These are phyloP conservation scores for Diaporthe ampelina DNA, from an alignment of 2,329 filamentous ascomycete species.

Conservation along the genomic window DNA sequence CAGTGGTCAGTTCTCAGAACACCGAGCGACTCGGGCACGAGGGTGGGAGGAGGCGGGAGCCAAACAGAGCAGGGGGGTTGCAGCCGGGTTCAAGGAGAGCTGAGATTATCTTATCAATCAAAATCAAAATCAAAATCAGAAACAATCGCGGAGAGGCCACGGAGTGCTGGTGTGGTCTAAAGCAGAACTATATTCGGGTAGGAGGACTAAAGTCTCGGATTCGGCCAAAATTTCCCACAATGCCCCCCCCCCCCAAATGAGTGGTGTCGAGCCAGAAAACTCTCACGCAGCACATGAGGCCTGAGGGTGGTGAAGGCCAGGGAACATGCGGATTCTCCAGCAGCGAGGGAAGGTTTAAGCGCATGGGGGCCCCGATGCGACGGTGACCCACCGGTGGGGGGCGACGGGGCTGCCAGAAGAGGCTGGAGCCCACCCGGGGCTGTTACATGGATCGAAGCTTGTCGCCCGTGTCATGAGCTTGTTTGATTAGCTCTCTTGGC, in stretches of 20 bases:
- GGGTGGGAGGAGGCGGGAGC: neutral
- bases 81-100: neutral
- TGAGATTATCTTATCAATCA: slow-evolving; percentile 38
- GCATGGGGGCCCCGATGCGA: slow-evolving; percentile 19
- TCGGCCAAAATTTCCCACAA: neutral
- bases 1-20: neutral
- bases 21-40: neutral
- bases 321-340: neutral
- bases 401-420: slow-evolving; percentile 13
- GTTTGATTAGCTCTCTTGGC: slow-evolving; percentile 22
- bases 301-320: neutral
- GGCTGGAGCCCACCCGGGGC: neutral
- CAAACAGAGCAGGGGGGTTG: neutral
- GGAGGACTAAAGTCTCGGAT: neutral
- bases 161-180: neutral
- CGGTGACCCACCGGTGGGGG: slow-evolving; percentile 1
- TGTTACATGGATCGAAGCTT: slow-evolving; percentile 16
- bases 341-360: slow-evolving; percentile 25
- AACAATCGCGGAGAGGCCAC: neutral
- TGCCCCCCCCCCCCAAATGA: neutral
- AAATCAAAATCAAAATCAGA: slow-evolving; percentile 32
- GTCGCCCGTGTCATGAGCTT: slow-evolving; percentile 24
- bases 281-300: neutral
- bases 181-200: neutral
- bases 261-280: neutral